Conservation (phyloP, 495 filamentous ascomycete genomes). For the Tuber melanosporum region DNA sequence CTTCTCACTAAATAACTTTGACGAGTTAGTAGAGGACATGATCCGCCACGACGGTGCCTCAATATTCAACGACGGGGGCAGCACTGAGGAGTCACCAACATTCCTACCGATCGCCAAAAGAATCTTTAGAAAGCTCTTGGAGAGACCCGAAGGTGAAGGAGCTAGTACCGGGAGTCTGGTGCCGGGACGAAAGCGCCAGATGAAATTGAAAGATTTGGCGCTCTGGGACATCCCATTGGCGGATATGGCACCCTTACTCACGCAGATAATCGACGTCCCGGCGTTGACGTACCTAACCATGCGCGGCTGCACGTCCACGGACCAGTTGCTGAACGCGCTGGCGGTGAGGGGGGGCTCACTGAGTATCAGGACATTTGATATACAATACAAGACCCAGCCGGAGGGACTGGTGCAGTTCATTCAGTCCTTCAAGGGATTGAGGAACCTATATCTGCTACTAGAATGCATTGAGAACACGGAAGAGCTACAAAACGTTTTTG, state of each 20-base stretch:
- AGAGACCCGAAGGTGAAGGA: neutral
- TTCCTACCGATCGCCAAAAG: conserved; percentile 12
- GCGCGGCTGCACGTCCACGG: conserved; percentile 9
- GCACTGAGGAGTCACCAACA: conserved; percentile 7
- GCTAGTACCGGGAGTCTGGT: neutral
- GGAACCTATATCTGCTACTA: conserved; percentile 17
- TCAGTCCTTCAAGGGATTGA: conserved; percentile 11
- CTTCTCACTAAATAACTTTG: conserved; percentile 12
- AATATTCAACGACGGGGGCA: neutral
- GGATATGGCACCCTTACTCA: conserved; percentile 1
- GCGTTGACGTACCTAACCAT: conserved; percentile 6
- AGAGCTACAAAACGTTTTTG: conserved; percentile 6
- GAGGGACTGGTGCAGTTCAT: conserved; percentile 9
- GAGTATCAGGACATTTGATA: conserved; percentile 13
- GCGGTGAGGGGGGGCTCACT: neutral
- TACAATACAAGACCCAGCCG: conserved; percentile 11
- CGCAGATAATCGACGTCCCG: conserved; percentile 10
- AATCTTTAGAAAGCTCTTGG: conserved; percentile 14
- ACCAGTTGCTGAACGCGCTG: conserved; percentile 7
- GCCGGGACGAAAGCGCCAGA: neutral
- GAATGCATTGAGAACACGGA: conserved; percentile 7
- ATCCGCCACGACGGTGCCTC: neutral
- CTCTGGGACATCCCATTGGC: conserved; percentile 9
- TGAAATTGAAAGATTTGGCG: conserved; percentile 8
- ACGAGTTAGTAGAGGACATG: conserved; percentile 9